A percentile compares a stretch with the other conserved stretches of the same genome.
Evolutionary conservation across 164 flowering plant species (phyloP).

Genomic region (Kingdonia uniflora): DNA sequence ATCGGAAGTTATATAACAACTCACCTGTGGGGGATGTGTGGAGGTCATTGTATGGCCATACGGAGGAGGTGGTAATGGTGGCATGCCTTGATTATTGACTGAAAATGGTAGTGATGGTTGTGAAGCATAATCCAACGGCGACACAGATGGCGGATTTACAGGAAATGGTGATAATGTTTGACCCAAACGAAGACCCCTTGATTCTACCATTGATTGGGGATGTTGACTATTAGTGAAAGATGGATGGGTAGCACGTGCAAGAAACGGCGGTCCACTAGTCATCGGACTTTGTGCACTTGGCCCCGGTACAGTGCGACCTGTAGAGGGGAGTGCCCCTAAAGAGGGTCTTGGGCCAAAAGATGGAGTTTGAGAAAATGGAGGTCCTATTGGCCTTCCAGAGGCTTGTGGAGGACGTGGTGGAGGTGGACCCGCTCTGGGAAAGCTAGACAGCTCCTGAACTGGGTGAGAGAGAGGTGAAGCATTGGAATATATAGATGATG

Average conservation of each 20-base stretch:
- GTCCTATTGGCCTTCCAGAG: constrained; percentile 40
- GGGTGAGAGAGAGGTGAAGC: constrained; percentile 20
- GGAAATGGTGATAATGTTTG: constrained; percentile 11
- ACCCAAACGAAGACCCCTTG: constrained; percentile 25
- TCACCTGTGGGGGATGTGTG: constrained; percentile 45
- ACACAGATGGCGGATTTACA: constrained; percentile 14
- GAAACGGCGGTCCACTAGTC: constrained; percentile 55
- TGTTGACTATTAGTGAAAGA: neutral
- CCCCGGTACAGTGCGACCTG: constrained; percentile 22
- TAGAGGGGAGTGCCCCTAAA: constrained; percentile 23
- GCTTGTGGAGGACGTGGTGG: constrained; percentile 27
- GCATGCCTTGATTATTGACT: constrained; percentile 19
- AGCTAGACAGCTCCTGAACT: constrained; percentile 24
- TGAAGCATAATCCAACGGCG: constrained; percentile 7
- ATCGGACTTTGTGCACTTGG: constrained; percentile 21
- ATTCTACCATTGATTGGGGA: neutral
- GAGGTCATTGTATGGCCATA: constrained; percentile 28
- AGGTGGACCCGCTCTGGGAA: constrained; percentile 23
- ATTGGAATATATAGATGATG: constrained; percentile 18
- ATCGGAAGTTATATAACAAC: constrained; percentile 10
- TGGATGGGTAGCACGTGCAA: constrained; percentile 7
- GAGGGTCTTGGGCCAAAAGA: constrained; percentile 43
- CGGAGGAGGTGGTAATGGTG: constrained; percentile 20
- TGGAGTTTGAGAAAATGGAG: constrained; percentile 35
- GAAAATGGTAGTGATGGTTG: constrained; percentile 16